Conservation (phyloP, 257 asterid genomes). For the Avicennia marina region DNA sequence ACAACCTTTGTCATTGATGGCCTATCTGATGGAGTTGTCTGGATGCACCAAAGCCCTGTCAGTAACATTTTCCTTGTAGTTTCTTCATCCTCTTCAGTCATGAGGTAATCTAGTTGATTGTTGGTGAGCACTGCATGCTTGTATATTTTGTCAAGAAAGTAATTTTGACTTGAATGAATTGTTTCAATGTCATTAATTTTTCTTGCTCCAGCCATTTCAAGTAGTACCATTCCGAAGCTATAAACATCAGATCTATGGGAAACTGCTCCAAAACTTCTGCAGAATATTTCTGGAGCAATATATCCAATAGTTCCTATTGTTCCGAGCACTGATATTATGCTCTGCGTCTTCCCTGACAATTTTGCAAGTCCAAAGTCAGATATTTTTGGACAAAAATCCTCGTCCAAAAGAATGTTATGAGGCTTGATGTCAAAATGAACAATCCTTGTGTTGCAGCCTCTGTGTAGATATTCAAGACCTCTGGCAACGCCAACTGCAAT, state of each 20-base stretch:
- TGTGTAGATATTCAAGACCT: constrained; percentile 39
- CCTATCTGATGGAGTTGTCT: constrained; percentile 29
- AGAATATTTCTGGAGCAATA: constrained; percentile 13
- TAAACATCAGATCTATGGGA: constrained; percentile 40
- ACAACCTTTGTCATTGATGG: constrained; percentile 33
- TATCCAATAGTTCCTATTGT: constrained; percentile 40
- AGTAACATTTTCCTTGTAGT: constrained; percentile 29
- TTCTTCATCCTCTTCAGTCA: constrained; percentile 21
- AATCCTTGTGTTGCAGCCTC: constrained; percentile 35
- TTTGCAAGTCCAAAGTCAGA: constrained; percentile 44
- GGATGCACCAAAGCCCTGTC: constrained; percentile 47
- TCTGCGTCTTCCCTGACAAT: constrained; percentile 24
- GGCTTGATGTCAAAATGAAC: constrained; percentile 46
- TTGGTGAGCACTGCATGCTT: constrained; percentile 8
- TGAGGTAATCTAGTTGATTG: background rate
- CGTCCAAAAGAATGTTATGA: constrained; percentile 37
- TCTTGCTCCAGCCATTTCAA: constrained; percentile 36
- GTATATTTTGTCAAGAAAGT: constrained; percentile 31
- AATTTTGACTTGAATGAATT: constrained; percentile 19
- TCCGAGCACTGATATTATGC: constrained; percentile 17
- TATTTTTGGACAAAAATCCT: constrained; percentile 37
- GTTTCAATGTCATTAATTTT: background rate
- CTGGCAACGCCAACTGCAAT: constrained; percentile 42
- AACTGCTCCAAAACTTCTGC: constrained; percentile 25
- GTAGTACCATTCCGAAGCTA: constrained; percentile 39